These are phyloP conservation scores for Pterocarpus santalinus DNA, from an alignment of 306 rosid genomes.

Conservation along the genomic window DNA sequence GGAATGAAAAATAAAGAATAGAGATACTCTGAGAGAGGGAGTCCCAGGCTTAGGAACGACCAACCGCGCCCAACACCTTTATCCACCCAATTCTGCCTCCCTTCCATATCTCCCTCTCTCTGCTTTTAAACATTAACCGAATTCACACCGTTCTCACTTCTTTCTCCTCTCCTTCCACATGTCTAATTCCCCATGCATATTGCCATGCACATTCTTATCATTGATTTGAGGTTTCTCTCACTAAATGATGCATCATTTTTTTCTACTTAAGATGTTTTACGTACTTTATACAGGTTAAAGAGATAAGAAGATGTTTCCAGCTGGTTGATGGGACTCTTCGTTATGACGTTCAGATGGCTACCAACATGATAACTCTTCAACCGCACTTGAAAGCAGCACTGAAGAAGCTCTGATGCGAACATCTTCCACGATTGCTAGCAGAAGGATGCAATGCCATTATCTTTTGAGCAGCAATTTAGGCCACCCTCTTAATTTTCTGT, in stretches of 20 bases:
- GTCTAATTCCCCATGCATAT: not conserved
- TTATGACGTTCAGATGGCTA: constrained; percentile 86
- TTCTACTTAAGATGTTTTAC: not conserved
- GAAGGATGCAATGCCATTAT: constrained; percentile 9
- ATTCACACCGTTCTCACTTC: too few species aligned
- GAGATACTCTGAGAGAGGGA: not conserved
- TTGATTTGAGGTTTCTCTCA: not conserved
- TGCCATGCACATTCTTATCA: not conserved
- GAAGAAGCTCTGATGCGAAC: constrained; percentile 59
- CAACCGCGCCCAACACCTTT: too few species aligned
- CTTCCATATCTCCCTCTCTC: too few species aligned
- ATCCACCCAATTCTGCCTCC: too few species aligned
- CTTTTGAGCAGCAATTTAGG: not conserved
- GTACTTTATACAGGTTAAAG: constrained; percentile 62
- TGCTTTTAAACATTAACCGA: too few species aligned
- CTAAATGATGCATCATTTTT: too few species aligned
- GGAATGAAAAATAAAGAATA: not conserved
- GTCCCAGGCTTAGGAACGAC: too few species aligned
- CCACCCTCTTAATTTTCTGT: not conserved
- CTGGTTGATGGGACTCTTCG: constrained; percentile 65
- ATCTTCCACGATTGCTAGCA: not conserved
- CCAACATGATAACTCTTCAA: constrained; percentile 64
- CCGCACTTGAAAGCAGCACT: constrained; percentile 80
- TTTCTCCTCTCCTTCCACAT: too few species aligned
- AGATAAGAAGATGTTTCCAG: constrained; percentile 66